Evolutionary conservation across 768 basidiomycete species (phyloP), one percentile per base, ranked within the genome.

Genomic region (Suillus occidentalis): DNA sequence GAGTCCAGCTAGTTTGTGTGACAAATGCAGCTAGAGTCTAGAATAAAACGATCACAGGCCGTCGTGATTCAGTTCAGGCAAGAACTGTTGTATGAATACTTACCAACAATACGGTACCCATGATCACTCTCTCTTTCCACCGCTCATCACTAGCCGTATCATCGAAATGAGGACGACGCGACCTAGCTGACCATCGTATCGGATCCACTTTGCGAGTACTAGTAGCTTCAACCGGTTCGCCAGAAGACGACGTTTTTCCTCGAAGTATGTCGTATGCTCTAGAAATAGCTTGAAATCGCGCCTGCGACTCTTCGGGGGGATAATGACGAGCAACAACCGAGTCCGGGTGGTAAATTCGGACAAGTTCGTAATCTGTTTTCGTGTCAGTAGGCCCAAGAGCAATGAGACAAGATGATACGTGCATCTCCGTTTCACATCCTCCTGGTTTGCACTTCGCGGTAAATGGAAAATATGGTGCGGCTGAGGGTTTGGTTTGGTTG

Each of bases 341-440:
- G 73, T 93, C 91, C 3, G 91, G 91, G 73, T 93, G 91, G 74
- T 92, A 91, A 64, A 91, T 81, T 47, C 88, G 82, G 39, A 92
- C 91, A 53, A 93, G 89, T 67, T 92, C 91, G 71, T 87, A 91
- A 75, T 92, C 91, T 93, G 68, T 18, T 36, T 42, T 40, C n/a
- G 25, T 6, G 57, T 59, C 31, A 31, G 31, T 42, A 59, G 39
- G 57, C 20, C 8, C 28, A 5, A 28, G 52, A 47, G 66, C 34
- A 67, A 67, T 62, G n/a, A 61, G 57, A 40, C 36, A 39, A 45
- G 0, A 22, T 13, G 49, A 36, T 34, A 36, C 50, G 63, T 16
- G 60, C 87, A 89, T 70, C 87, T 79, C 34, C 81, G 76, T 74
- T 89, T 89, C 67, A 89, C 81, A 60, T 88, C 84, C 6, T 71